Conservation (phyloP, 2,329 filamentous ascomycete genomes). For the Coniella vitis region DNA sequence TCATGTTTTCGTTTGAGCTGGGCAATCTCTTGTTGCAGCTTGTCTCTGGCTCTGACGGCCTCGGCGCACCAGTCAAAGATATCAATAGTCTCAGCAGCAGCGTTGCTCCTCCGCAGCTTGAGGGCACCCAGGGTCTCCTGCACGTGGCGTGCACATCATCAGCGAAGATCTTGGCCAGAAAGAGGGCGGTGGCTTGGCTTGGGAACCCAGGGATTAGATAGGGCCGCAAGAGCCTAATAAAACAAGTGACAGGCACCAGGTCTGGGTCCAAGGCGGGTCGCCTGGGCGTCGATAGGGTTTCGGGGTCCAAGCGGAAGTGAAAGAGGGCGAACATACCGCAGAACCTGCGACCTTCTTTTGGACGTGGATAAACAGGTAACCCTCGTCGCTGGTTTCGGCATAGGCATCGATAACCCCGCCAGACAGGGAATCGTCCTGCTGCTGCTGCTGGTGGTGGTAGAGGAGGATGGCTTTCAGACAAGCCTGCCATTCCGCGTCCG, state of each 20-base stretch:
- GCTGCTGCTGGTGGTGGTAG: conserved; percentile 27
- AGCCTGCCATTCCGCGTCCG: conserved; percentile 59
- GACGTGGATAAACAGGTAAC: conserved; percentile 54
- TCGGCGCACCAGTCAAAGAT: conserved; percentile 65
- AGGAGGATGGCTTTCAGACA: conserved; percentile 54
- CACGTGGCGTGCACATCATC: conserved; percentile 18
- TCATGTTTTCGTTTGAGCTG: conserved; percentile 34
- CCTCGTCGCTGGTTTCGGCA: conserved; percentile 48
- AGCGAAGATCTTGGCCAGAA: neutral
- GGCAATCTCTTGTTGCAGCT: conserved; percentile 37
- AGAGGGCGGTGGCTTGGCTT: neutral
- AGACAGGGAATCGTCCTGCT: conserved; percentile 12
- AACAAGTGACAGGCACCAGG: neutral
- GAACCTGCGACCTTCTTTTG: conserved; percentile 62
- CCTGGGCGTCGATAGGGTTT: neutral
- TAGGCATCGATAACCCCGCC: conserved; percentile 51
- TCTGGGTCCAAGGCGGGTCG: neutral
- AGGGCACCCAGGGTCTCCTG: conserved; percentile 66
- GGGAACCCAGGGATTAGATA: too few relatives aligned
- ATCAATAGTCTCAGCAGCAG: conserved; percentile 49
- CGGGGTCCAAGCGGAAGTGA: conserved; percentile 9
- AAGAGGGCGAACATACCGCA: conserved; percentile 44
- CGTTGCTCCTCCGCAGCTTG: conserved; percentile 43
- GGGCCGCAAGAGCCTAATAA: neutral
- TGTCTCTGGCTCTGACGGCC: conserved; percentile 43